A percentile compares a stretch with the other conserved stretches of the same genome.
These are phyloP conservation scores for Geotrichum phurueaensis DNA, from an alignment of 1,139 yeast species.

Conservation along the genomic window DNA sequence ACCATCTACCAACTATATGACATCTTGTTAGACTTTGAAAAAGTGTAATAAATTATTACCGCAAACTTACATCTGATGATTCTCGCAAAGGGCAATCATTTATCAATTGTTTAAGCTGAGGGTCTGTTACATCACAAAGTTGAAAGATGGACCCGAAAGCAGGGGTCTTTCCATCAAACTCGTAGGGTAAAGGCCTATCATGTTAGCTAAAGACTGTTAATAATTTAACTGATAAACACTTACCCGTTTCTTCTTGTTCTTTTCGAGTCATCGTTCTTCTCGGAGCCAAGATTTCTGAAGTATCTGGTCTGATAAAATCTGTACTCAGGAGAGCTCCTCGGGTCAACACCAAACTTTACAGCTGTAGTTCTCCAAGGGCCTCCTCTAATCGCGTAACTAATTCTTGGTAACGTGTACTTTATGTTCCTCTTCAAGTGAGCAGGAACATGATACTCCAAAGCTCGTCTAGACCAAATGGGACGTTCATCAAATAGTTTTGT, in stretches of 20 bases:
- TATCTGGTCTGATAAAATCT: conserved; percentile 80
- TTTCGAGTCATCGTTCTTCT: conserved; percentile 14
- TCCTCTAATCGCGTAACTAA: conserved; percentile 69
- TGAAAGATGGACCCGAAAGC: conserved; percentile 73
- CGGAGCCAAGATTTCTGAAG: conserved; percentile 43
- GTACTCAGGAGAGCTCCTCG: conserved; percentile 48
- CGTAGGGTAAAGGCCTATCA: conserved; percentile 38
- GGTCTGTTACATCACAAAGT: conserved; percentile 73
- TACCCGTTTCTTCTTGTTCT: conserved; percentile 4
- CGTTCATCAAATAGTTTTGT: conserved; percentile 53
- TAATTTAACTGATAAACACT: not conserved
- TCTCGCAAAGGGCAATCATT: conserved; percentile 35
- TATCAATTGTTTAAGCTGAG: conserved; percentile 50
- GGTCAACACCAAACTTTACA: conserved; percentile 74
- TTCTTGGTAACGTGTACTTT: conserved; percentile 75
- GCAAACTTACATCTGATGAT: conserved; percentile 28
- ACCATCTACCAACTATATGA: conserved; percentile 39
- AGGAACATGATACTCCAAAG: conserved; percentile 50
- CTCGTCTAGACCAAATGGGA: conserved; percentile 85
- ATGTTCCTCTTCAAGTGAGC: conserved; percentile 44
- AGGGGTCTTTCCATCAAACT: conserved; percentile 65
- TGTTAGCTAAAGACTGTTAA: conserved; percentile 22
- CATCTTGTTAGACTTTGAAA: not conserved
- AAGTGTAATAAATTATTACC: not conserved
- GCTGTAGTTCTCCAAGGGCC: conserved; percentile 98